Conservation (phyloP, 495 filamentous ascomycete species). For the Aspergillus sparsus region DNA sequence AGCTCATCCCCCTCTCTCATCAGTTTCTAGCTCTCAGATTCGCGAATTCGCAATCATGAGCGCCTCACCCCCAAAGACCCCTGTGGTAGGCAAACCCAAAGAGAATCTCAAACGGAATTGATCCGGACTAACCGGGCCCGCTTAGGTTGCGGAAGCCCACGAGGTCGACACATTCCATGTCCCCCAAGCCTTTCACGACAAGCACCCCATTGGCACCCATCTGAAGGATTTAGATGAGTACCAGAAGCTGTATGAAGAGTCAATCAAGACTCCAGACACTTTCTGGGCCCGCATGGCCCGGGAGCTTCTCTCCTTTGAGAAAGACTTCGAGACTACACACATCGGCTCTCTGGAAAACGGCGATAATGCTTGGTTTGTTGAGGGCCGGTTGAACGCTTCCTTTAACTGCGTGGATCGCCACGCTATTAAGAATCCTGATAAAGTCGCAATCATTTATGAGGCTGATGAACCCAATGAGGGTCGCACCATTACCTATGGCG, state of each 20-base stretch:
- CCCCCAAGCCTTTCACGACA: slow-evolving; percentile 63
- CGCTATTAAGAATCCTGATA: slow-evolving; percentile 87
- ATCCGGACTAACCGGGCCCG: slow-evolving; percentile 15
- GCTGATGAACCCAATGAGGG: slow-evolving; percentile 89
- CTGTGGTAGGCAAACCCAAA: slow-evolving; percentile 57
- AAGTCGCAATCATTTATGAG: slow-evolving; percentile 97
- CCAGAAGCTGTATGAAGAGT: slow-evolving; percentile 91
- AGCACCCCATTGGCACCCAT: slow-evolving; percentile 70
- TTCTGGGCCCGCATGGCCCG: slow-evolving; percentile 89
- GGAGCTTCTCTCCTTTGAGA: slow-evolving; percentile 86
- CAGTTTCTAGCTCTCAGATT: slow-evolving; percentile 6
- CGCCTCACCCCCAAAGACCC: slow-evolving; percentile 53
- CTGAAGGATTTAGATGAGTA: slow-evolving; percentile 79
- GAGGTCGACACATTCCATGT: slow-evolving; percentile 80
- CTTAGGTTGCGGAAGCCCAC: slow-evolving; percentile 69
- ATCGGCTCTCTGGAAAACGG: slow-evolving; percentile 75
- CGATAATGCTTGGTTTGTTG: slow-evolving; percentile 92
- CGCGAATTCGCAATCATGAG: slow-evolving; percentile 55
- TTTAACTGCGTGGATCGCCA: slow-evolving; percentile 98
- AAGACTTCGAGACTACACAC: slow-evolving; percentile 89
- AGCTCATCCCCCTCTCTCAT: not conserved
- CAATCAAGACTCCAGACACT: slow-evolving; percentile 83
- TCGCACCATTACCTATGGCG: slow-evolving; percentile 86
- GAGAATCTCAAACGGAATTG: slow-evolving; percentile 4
- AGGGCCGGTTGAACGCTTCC: slow-evolving; percentile 89